A percentile compares a stretch with the other conserved stretches of the same genome.
phyloP scores from a whole-genome alignment of 2,329 filamentous ascomycete genomes.

The Bertia moriformis region DNA sequence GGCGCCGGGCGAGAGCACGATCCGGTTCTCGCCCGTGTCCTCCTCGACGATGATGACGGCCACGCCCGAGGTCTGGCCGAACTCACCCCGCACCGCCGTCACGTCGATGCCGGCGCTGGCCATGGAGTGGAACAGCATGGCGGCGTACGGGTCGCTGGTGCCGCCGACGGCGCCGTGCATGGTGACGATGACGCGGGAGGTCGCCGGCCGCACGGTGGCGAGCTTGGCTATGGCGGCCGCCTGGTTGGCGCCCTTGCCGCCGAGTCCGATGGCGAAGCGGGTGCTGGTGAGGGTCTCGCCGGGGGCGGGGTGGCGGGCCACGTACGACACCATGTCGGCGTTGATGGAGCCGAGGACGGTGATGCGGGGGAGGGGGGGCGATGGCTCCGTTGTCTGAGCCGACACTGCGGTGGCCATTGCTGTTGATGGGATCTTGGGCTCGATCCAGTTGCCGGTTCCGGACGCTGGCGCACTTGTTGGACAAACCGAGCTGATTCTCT shows the following conservation, averaged over 20 bases:
- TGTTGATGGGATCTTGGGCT: too few relatives aligned
- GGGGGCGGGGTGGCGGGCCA: conserved; percentile 64
- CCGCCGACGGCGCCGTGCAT: conserved; percentile 68
- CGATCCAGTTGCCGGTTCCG: too few relatives aligned
- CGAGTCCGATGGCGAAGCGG: conserved; percentile 66
- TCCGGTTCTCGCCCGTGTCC: conserved; percentile 60
- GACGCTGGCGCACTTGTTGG: too few relatives aligned
- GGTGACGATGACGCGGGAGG: conserved; percentile 28
- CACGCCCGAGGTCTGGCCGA: conserved; percentile 44
- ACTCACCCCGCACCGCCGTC: conserved; percentile 28
- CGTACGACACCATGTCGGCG: conserved; percentile 81
- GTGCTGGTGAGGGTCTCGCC: conserved; percentile 78
- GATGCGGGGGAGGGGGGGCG: conserved; percentile 47
- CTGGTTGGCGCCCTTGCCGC: conserved; percentile 93
- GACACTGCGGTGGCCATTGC: too few relatives aligned
- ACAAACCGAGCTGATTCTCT: too few relatives aligned
- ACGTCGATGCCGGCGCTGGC: conserved; percentile 47
- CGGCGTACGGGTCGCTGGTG: conserved; percentile 48
- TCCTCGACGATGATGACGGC: conserved; percentile 67
- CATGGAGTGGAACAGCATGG: conserved; percentile 42
- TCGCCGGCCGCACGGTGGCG: conserved; percentile 35
- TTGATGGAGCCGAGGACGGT: conserved; percentile 86
- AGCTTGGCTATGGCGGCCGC: conserved; percentile 77
- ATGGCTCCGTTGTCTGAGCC: too few relatives aligned
- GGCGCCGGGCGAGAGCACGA: conserved; percentile 58